A percentile compares a stretch with the other conserved stretches of the same genome.
phyloP scores from a whole-genome alignment of 192 early-diverging fungal species.

The Chytriomyces confervae region DNA sequence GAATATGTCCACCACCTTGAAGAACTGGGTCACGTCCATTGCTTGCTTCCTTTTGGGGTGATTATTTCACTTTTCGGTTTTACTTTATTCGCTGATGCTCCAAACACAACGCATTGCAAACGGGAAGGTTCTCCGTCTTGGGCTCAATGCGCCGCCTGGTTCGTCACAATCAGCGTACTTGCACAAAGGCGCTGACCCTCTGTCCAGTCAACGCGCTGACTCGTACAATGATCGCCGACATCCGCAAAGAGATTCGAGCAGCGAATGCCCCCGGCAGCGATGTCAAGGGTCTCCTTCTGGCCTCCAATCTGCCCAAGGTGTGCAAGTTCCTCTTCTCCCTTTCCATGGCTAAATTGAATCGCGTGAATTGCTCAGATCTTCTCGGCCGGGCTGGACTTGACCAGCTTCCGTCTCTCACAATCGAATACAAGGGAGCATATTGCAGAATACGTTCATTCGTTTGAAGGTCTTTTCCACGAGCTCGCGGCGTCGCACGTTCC shows the following conservation, averaged over 20 bases:
- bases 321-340: background rate
- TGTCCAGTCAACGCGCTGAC: background rate
- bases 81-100: background rate
- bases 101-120: background rate
- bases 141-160: no score
- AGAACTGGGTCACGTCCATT: constrained; percentile 46
- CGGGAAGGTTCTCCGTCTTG: no score
- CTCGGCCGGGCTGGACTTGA: background rate
- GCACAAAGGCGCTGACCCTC: no score
- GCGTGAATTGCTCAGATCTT: background rate
- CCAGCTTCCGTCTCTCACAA: background rate
- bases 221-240: background rate
- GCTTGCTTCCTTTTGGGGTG: background rate
- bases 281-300: background rate
- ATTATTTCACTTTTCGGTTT: background rate
- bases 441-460: background rate
- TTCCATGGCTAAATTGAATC: background rate
- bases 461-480: background rate
- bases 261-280: background rate
- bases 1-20: constrained; percentile 46
- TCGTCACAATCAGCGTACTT: no score
- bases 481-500: background rate
- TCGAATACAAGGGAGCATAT: background rate
- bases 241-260: background rate
- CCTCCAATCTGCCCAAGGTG: background rate